phyloP scores from a whole-genome alignment of 2,329 filamentous ascomycete species.

The Aureobasidium sp. region DNA sequence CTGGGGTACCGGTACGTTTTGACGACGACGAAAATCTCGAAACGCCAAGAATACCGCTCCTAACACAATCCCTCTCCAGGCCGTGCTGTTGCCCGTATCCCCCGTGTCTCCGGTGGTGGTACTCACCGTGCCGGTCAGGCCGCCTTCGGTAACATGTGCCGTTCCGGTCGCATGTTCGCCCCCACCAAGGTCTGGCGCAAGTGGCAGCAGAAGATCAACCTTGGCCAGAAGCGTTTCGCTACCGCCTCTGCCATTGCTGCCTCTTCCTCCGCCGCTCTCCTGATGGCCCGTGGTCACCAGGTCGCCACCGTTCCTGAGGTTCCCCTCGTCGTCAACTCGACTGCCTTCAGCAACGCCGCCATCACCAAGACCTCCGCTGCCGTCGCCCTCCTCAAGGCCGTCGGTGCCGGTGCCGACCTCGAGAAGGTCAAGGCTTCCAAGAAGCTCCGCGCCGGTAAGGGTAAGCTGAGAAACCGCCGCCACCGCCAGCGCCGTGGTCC shows the following conservation, averaged over 20 bases:
- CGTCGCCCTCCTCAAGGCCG: conserved; percentile 75
- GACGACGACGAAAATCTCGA: conserved; percentile 14
- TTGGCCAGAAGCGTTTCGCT: conserved; percentile 98
- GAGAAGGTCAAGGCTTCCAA: conserved; percentile 94
- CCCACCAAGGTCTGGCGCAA: conserved; percentile 99
- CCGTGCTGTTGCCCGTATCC: conserved; percentile 99
- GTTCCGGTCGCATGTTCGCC: conserved; percentile 99
- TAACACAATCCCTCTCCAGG: conserved; percentile 45
- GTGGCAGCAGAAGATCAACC: conserved; percentile 99
- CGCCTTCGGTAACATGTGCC: conserved; percentile 99
- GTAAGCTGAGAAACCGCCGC: conserved; percentile 93
- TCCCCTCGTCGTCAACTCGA: conserved; percentile 89
- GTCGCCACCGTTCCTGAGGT: conserved; percentile 89
- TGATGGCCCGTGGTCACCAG: conserved; percentile 95
- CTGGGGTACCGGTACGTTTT: conserved; percentile 81
- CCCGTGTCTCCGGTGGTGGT: conserved; percentile 99
- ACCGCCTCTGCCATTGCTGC: conserved; percentile 95
- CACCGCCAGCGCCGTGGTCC: conserved; percentile 97
- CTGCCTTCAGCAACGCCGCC: conserved; percentile 70
- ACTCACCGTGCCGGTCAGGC: conserved; percentile 99
- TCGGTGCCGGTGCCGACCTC: conserved; percentile 83
- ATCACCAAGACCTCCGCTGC: conserved; percentile 85
- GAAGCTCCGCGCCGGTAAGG: conserved; percentile 98
- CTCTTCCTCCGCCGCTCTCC: conserved; percentile 87
- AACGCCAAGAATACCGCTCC: conserved; percentile 16